Evolutionary conservation across 164 flowering plant species (phyloP), one percentile per base, ranked within the genome.

Genomic region (Litsea cubeba): DNA sequence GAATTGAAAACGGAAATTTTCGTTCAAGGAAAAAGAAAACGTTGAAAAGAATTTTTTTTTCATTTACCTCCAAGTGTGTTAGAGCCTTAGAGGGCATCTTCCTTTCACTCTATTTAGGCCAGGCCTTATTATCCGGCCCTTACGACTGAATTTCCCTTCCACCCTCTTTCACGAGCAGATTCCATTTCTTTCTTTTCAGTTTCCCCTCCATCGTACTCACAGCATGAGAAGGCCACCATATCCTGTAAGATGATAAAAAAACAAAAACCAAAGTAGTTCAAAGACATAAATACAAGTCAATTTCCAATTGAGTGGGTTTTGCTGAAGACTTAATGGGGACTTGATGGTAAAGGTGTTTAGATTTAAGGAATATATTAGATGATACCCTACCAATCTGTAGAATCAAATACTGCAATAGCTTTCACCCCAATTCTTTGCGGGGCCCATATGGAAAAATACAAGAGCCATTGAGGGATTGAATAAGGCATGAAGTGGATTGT

Each of bases 211-310:
- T 90, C 97, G 81, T 88, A 95, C 25, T 84, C 76, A 79, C 99
- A 95, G 78, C 99, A 93, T 49, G 99, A 95, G 83, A 95, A 95
- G 62, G 99, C 99, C 79, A 95, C 95, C 99, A 93, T 95, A 80
- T 95, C 99, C 99, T 95, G 75, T 57, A 82, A 1, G 57, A 54
- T 75, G 49, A 28, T 65, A 71, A 30, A 73, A n/a, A 30, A 30
- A 5, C 35, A 30, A 30, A 10, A 64, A 22, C 10, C 63, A 40
- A 18, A 64, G 66, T 14, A 20, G 0, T 46, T 28, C 22, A n/a
- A 30, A 26, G 18, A 67, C 14, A n/a, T 67, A 10, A n/a, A n/a
- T n/a, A n/a, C 23, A 64, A 64, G 20, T n/a, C 62, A 17, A 58
- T 58, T 22, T 58, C n/a, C 5, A 64, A 64, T 14, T 40, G 46